Conservation (phyloP, 2,329 filamentous ascomycete genomes). For the Ophiocordyceps robertsii region DNA sequence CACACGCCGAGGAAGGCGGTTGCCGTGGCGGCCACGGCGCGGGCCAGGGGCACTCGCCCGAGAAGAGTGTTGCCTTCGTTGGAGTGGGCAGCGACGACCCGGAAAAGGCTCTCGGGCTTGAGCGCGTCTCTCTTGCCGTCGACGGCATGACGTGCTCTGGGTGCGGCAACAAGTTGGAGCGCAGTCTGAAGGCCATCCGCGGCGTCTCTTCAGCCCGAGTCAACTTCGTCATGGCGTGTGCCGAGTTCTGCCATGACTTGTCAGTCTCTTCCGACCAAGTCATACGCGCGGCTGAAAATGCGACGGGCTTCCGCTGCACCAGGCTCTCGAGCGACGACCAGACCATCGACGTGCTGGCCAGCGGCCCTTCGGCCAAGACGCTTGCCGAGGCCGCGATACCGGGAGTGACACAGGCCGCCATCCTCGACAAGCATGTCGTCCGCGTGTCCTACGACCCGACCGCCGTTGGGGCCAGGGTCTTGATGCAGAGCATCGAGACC, state of each 20-base stretch:
- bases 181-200: conserved; percentile 10
- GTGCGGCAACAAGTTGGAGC: conserved; percentile 20
- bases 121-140: conserved; percentile 15
- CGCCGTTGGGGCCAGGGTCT: conserved; percentile 15
- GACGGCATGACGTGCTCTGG: conserved; percentile 24
- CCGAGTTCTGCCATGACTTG: conserved; percentile 17
- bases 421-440: conserved; percentile 16
- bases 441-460: conserved; percentile 21
- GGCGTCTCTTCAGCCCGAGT: conserved; percentile 19
- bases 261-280: conserved; percentile 12
- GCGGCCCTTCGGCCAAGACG: conserved; percentile 7
- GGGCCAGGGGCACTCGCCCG: neutral
- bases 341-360: conserved; percentile 14
- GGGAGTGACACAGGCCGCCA: conserved; percentile 12
- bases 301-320: conserved; percentile 17
- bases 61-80: neutral
- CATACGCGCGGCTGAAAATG: conserved; percentile 11
- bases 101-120: conserved; percentile 12
- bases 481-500: conserved; percentile 10
- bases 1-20: neutral
- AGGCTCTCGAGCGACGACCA: conserved; percentile 13
- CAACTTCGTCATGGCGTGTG: conserved; percentile 24
- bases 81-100: conserved; percentile 5
- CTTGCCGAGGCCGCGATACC: conserved; percentile 7
- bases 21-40: neutral